Evolutionary conservation across 179 eudicot genomes (phyloP).

Genomic region (Patellifolia procumbens): DNA sequence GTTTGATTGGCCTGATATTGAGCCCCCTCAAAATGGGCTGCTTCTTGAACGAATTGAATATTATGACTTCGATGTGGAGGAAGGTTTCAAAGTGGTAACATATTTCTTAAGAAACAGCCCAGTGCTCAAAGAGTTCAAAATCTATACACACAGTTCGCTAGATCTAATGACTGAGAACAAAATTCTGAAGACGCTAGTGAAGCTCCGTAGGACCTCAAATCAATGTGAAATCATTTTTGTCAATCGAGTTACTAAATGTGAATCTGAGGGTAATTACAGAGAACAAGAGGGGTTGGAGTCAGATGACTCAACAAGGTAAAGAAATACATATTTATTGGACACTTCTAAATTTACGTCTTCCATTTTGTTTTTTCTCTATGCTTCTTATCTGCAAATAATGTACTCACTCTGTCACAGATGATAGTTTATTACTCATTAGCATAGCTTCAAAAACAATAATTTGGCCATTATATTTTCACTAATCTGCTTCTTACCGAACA

Average conservation of each 20-base stretch:
- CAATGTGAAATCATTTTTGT: constrained; percentile 2
- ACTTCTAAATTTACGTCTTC: too few relatives aligned
- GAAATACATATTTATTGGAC: too few relatives aligned
- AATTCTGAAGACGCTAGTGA: constrained; percentile 10
- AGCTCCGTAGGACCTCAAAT: constrained; percentile 19
- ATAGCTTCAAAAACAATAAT: too few relatives aligned
- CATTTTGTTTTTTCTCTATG: too few relatives aligned
- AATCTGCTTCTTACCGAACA: too few relatives aligned
- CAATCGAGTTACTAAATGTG: neutral
- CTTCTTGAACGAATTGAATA: constrained; percentile 21
- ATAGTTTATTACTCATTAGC: too few relatives aligned
- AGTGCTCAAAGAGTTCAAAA: constrained; percentile 21
- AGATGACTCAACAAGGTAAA: too few relatives aligned
- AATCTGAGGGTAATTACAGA: neutral
- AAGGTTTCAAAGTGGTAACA: constrained; percentile 7
- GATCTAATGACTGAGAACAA: neutral
- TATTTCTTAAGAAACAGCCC: constrained; percentile 23
- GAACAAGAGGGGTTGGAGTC: neutral
- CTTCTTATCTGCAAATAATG: too few relatives aligned
- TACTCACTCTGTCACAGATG: too few relatives aligned
- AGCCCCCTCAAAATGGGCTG: neutral
- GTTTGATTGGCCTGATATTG: constrained; percentile 15
- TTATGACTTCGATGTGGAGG: constrained; percentile 14
- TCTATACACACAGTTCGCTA: neutral
- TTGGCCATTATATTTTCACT: too few relatives aligned